phyloP scores from a whole-genome alignment of 2,329 filamentous ascomycete genomes.

The Hypoxylon sp. region DNA sequence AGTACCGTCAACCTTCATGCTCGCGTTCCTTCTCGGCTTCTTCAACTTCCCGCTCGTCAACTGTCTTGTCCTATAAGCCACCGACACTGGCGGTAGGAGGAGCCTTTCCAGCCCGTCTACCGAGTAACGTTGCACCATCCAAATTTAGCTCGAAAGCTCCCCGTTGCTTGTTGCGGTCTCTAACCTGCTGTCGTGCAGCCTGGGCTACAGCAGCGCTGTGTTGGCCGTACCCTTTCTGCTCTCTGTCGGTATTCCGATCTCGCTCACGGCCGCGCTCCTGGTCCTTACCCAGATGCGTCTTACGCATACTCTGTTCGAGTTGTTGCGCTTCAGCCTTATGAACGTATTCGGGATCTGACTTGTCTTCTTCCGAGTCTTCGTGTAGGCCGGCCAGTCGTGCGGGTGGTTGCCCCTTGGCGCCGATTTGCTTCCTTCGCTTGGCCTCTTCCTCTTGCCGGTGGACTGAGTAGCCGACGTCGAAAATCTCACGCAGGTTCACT shows the following conservation, averaged over 20 bases:
- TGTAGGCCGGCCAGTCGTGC: constrained; percentile 72
- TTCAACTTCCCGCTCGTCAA: constrained; percentile 22
- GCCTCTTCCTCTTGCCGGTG: constrained; percentile 96
- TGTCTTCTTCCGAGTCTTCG: constrained; percentile 74
- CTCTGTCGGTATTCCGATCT: constrained; percentile 56
- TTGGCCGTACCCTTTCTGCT: constrained; percentile 83
- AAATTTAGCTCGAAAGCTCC: constrained; percentile 93
- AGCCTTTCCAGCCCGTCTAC: constrained; percentile 71
- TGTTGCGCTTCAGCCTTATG: constrained; percentile 66
- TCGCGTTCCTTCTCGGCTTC: constrained; percentile 1
- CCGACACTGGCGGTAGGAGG: constrained; percentile 59
- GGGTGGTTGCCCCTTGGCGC: constrained; percentile 75
- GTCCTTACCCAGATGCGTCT: constrained; percentile 76
- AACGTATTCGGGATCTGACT: constrained; percentile 63
- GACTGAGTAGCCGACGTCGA: constrained; percentile 98
- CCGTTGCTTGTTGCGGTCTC: constrained; percentile 74
- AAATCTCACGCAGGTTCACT: constrained; percentile 95
- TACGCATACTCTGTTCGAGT: constrained; percentile 88
- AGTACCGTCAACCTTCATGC: constrained; percentile 24
- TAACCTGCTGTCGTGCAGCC: constrained; percentile 84
- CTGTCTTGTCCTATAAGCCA: constrained; percentile 44
- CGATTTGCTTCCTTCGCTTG: constrained; percentile 88
- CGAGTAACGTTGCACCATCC: constrained; percentile 89
- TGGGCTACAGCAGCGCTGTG: constrained; percentile 87
- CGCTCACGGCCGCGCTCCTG: constrained; percentile 65